Conservation (phyloP, 2,329 filamentous ascomycete genomes). For the Neobulgaria alba region DNA sequence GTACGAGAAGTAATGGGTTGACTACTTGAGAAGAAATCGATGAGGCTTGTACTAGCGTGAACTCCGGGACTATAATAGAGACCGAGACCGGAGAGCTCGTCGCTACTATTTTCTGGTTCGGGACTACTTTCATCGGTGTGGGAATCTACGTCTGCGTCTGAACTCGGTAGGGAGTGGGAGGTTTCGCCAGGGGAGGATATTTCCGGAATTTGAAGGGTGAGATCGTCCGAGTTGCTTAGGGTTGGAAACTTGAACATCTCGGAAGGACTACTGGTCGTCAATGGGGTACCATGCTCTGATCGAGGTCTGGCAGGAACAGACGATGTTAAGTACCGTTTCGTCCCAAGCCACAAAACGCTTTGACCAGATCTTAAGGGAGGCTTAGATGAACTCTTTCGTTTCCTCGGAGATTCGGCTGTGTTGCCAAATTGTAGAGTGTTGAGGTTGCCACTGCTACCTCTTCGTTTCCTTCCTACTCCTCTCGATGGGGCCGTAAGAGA, state of each 20-base stretch:
- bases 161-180: conserved; percentile 18
- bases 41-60: conserved; percentile 1
- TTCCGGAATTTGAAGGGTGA: conserved; percentile 15
- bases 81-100: conserved; percentile 8
- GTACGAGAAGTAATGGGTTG: conserved; percentile 23
- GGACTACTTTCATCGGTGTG: conserved; percentile 25
- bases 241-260: conserved; percentile 12
- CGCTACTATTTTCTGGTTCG: conserved; percentile 14
- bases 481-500: conserved; percentile 6
- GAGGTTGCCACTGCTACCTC: conserved; percentile 16
- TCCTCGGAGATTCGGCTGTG: conserved; percentile 5
- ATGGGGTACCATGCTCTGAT: conserved; percentile 12
- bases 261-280: conserved; percentile 8
- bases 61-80: conserved; percentile 5
- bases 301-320: conserved; percentile 5
- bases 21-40: conserved; percentile 23
- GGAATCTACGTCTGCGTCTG: conserved; percentile 26
- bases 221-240: conserved; percentile 5
- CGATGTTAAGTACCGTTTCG: conserved; percentile 8
- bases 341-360: conserved; percentile 12
- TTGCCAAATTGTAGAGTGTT: conserved; percentile 3
- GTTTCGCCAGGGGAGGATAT: conserved; percentile 25
- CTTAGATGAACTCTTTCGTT: conserved; percentile 10
- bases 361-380: conserved; percentile 17
- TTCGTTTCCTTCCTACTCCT: conserved; percentile 15